These are phyloP conservation scores for Cephaloascus albidus DNA, from an alignment of 805 yeast genomes.

Conservation along the genomic window DNA sequence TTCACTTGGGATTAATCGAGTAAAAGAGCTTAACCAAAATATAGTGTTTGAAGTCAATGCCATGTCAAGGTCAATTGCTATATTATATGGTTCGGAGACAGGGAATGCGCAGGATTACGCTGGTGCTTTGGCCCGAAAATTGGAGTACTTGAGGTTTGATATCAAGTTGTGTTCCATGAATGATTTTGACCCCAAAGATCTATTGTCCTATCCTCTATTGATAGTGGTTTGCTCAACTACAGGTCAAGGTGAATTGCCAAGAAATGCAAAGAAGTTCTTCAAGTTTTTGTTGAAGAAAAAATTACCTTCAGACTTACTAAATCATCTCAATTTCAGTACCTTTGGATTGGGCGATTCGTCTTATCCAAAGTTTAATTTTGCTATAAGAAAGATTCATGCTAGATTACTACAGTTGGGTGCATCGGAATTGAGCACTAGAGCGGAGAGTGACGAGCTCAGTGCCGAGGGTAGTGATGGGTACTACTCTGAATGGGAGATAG, in stretches of 20 bases:
- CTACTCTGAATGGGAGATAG: constrained; percentile 64
- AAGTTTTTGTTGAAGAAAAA: constrained; percentile 57
- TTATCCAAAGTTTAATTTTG: constrained; percentile 82
- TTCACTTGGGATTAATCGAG: too few relatives aligned
- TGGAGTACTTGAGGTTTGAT: constrained; percentile 43
- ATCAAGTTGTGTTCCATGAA: constrained; percentile 47
- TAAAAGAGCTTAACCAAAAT: too few relatives aligned
- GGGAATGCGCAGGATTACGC: constrained; percentile 90
- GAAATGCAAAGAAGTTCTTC: constrained; percentile 71
- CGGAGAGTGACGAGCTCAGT: constrained; percentile 85
- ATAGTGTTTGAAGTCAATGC: too few relatives aligned
- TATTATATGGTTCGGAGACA: constrained; percentile 86
- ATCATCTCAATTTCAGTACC: constrained; percentile 54
- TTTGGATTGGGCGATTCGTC: constrained; percentile 94
- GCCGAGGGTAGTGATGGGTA: constrained; percentile 73
- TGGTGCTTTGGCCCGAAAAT: constrained; percentile 41
- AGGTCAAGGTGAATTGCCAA: constrained; percentile 91
- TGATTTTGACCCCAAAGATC: constrained; percentile 45
- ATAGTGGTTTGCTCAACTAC: constrained; percentile 76
- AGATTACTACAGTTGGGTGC: constrained; percentile 81
- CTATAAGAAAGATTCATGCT: constrained; percentile 74
- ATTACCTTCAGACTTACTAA: constrained; percentile 49
- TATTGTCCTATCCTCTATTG: constrained; percentile 38
- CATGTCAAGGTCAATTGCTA: constrained; percentile 31
- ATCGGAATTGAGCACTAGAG: constrained; percentile 54